Conservation (phyloP, 371 early-diverging fungal genomes). For the Mucor racemosus region DNA sequence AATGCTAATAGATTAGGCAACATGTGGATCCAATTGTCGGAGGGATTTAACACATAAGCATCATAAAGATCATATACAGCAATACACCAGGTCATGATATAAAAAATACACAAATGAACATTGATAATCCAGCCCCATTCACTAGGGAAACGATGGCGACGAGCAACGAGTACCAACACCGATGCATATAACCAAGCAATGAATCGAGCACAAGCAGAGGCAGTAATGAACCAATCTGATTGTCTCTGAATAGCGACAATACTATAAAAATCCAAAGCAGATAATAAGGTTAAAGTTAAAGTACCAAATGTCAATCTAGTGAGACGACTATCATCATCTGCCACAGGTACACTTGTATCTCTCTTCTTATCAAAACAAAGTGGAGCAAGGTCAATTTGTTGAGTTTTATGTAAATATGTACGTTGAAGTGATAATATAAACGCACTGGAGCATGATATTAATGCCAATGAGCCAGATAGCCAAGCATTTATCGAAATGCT, state of each 20-base stretch:
- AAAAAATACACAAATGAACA: conserved; percentile 43
- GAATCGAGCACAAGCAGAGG: conserved; percentile 16
- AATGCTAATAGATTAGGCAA: conserved; percentile 23
- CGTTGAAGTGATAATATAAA: conserved; percentile 31
- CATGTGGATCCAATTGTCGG: conserved; percentile 12
- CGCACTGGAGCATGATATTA: conserved; percentile 23
- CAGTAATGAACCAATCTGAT: conserved; percentile 8
- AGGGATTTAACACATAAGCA: conserved; percentile 5
- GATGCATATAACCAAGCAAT: conserved; percentile 34
- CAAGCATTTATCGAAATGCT: conserved; percentile 2
- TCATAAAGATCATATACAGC: conserved; percentile 22
- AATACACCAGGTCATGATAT: conserved; percentile 19
- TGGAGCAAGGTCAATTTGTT: conserved; percentile 17
- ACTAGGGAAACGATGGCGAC: conserved; percentile 28
- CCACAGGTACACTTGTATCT: conserved; percentile 14
- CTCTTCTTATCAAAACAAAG: conserved; percentile 25
- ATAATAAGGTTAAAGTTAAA: conserved; percentile 2
- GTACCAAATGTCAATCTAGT: conserved; percentile 24
- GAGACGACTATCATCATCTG: conserved; percentile 19
- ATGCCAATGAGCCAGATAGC: conserved; percentile 23
- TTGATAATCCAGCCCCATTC: conserved; percentile 44
- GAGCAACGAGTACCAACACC: conserved; percentile 30
- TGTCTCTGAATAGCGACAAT: neutral
- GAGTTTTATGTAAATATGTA: conserved; percentile 24
- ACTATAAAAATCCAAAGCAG: conserved; percentile 21